Base-by-base conservation (phyloP, 495 filamentous ascomycete species). In the Daldinia bambusicola region DNA sequence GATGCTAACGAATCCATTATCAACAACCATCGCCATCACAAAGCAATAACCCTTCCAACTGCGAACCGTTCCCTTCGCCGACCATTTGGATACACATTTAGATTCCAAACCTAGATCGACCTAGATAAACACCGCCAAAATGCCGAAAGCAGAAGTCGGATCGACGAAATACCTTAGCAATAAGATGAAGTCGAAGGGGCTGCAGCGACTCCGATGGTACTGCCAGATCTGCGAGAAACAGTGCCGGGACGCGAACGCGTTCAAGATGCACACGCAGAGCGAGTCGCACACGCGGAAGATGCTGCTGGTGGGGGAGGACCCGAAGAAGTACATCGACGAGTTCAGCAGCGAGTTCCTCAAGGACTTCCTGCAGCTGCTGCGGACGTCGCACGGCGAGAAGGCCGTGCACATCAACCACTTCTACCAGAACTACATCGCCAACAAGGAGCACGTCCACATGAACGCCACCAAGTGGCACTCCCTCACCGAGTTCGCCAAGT, bases 71-170 rank as follows among this genome's bases (percentile, higher is more conserved):
- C 52, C 1, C 0, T 31, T 13, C 4, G 34, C 45, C 6, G 3
- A 43, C 22, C 55, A 6, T 14, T 32, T 26, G 9, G 43, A 31
- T 13, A 18, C 30, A 26, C 3, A 26, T 36, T 13, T n/a, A 36
- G 3, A 48, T 12, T 4, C 0, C 2, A 5, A 20, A 22, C 22
- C 1, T 30, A 20, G n/a, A 52, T 30, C 37, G 12, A 0, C 16
- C 20, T 14, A 34, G 13, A 40, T 5, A 50, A 43, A 65, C 40
- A 31, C 52, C 62, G 60, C 61, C 83, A 91, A 74, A n/a, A 99
- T 98, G 96, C 91, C 91, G 61, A 90, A 90, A 81, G 96, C 96
- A 66, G 95, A 98, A 84, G 89, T 92, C 20, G 96, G 95, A 26
- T 89, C 88, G 32, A 92, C 89, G 4, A 98, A 98, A 75, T 86